Evolutionary conservation across 768 basidiomycete genomes (phyloP).

Genomic region (Exsudoporus frostii): DNA sequence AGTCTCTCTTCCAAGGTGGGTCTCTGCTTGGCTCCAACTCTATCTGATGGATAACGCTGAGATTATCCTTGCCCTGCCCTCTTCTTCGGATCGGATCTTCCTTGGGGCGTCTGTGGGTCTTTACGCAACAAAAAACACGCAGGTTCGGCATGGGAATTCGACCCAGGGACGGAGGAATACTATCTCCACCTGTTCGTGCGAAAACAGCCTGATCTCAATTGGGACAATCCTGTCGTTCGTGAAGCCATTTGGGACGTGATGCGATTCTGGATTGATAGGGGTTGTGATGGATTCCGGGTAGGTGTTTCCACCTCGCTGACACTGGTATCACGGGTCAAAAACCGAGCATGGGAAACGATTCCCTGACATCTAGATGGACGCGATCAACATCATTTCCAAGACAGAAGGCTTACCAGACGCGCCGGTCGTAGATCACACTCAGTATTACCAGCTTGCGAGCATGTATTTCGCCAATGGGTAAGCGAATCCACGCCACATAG

Average conservation of each 20-base stretch:
- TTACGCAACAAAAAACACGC: constrained; percentile 1
- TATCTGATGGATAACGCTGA: not conserved
- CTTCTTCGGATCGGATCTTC: constrained; percentile 3
- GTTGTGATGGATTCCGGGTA: constrained; percentile 74
- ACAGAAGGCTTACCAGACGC: constrained; percentile 63
- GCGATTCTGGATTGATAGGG: constrained; percentile 71
- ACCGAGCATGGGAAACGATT: not conserved
- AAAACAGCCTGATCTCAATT: constrained; percentile 76
- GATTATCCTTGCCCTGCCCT: not conserved
- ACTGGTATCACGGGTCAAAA: not conserved
- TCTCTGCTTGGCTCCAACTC: not conserved
- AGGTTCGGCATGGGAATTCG: constrained; percentile 73
- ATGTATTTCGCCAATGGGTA: constrained; percentile 61
- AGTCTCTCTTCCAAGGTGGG: constrained; percentile 59
- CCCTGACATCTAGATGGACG: constrained; percentile 51
- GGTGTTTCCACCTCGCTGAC: constrained; percentile 19
- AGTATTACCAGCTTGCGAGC: constrained; percentile 52
- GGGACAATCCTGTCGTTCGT: constrained; percentile 64
- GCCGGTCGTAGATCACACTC: constrained; percentile 47
- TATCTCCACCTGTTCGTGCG: constrained; percentile 66
- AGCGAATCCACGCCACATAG: constrained; percentile 11
- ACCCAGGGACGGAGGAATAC: constrained; percentile 62
- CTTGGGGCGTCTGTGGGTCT: not conserved
- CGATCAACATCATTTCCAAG: constrained; percentile 69
- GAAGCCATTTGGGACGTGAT: constrained; percentile 61